phyloP scores from a whole-genome alignment of 176 grass and related monocot species.

The Pontederia crassipes region DNA sequence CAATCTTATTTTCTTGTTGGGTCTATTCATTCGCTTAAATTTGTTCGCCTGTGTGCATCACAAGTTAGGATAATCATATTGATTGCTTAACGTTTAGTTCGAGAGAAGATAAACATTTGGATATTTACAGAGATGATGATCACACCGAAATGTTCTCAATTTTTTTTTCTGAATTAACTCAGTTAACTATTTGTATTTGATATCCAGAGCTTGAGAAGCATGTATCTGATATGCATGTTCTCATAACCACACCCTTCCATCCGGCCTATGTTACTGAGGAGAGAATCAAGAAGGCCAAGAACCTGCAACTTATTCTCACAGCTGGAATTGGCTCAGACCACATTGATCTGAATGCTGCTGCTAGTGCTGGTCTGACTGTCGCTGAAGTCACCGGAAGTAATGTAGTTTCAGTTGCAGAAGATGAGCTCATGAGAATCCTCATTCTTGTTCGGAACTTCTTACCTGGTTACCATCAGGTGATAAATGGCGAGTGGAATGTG shows the following conservation, averaged over 20 bases:
- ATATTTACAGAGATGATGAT: too few relatives aligned
- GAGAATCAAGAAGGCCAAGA: constrained; percentile 83
- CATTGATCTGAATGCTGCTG: constrained; percentile 72
- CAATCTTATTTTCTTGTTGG: too few relatives aligned
- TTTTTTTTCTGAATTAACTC: background rate
- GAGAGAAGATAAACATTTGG: too few relatives aligned
- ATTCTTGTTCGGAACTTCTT: constrained; percentile 80
- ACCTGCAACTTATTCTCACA: constrained; percentile 76
- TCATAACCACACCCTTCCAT: constrained; percentile 95
- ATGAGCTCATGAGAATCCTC: constrained; percentile 78
- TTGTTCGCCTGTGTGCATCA: too few relatives aligned
- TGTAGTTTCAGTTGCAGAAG: constrained; percentile 74
- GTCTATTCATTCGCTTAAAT: too few relatives aligned
- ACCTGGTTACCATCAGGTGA: constrained; percentile 70
- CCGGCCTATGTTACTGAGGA: constrained; percentile 86
- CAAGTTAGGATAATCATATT: too few relatives aligned
- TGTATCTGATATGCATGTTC: constrained; percentile 73
- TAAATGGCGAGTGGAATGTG: constrained; percentile 84
- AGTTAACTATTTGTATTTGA: constrained; percentile 7
- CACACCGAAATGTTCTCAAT: background rate
- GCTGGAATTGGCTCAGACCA: constrained; percentile 92
- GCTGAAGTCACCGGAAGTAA: constrained; percentile 93
- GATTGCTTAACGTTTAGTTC: too few relatives aligned
- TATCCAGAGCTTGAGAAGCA: constrained; percentile 76
- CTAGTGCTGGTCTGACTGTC: constrained; percentile 65